Evolutionary conservation across 129 eudicot species (phyloP), one percentile per base, ranked within the genome.

Genomic region (sunflower (Helianthus annuus)): DNA sequence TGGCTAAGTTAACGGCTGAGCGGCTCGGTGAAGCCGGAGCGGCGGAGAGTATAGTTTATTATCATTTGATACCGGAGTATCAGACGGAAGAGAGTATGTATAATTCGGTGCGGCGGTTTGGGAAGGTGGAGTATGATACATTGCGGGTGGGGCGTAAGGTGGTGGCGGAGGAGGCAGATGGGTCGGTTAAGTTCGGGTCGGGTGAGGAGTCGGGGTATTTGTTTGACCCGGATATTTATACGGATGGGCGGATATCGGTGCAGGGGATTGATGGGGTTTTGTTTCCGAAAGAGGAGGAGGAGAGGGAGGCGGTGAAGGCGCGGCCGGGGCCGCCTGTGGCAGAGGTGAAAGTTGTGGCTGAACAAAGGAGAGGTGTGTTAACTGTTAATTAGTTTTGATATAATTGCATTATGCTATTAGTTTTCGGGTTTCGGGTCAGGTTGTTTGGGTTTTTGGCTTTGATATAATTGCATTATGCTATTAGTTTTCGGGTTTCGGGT

Each of bases 41-140:
- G n/a, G 92, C 96, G 34, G 98, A 93, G 75, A 88, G 87, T 78
- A 89, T 92, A 44, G 74, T 92, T 71, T 92, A 92, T n/a, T 89
- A 87, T 44, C 98, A 92, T 78, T 29, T 93, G 70, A 78, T 93
- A 45, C 96, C 98, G 10, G 98, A 93, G 77, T 93, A 93, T 64
- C 98, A 89, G 44, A 93, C 98, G n/a, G 98, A 92, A 59, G 96
- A 89, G 70, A 92, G 96, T 76, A 89, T 93, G 98, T 93, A 93
- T 76, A 87, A 86, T 60, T 58, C 98, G 0, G 98, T 93, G 7
- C 53, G 98, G 83, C 73, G 98, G 24, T 93, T 93, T 12, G 96
- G 98, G 51, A 93, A 85, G 71, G 88, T 93, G 36, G 79, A 71
- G 68, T 92, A 92, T 34, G 96, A 89, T 66, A 92, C 96, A 1